Percentiles rank a stretch among this genome's conserved stretches.
These are phyloP conservation scores for Glarea lozoyensis DNA, from an alignment of 495 filamentous ascomycete genomes.

Conservation along the genomic window DNA sequence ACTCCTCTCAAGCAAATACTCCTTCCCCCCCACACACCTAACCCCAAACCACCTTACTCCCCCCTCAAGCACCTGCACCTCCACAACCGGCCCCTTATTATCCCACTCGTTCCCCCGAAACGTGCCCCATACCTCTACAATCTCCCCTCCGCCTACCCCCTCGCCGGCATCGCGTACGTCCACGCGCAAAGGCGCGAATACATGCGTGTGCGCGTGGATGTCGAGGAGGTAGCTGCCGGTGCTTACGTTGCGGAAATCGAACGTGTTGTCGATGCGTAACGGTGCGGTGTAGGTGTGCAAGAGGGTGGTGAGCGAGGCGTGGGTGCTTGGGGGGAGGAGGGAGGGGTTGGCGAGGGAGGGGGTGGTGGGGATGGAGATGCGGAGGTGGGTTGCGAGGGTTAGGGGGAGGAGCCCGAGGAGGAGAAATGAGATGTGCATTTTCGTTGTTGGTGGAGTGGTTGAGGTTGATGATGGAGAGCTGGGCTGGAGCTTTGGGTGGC, in stretches of 20 bases:
- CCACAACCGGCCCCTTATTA: slow-evolving; percentile 62
- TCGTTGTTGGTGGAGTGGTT: slow-evolving; percentile 3
- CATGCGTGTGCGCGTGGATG: slow-evolving; percentile 60
- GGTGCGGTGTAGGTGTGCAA: slow-evolving; percentile 39
- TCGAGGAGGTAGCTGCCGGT: slow-evolving; percentile 70
- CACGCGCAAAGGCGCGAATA: slow-evolving; percentile 66
- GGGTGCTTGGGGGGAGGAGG: slow-evolving; percentile 55
- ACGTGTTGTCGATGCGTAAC: slow-evolving; percentile 54
- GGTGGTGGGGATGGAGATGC: slow-evolving; percentile 39
- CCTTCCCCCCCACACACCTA: slow-evolving; percentile 56
- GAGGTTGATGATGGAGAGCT: neutral
- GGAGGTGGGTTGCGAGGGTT: slow-evolving; percentile 27
- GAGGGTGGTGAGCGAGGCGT: slow-evolving; percentile 58
- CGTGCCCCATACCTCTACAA: slow-evolving; percentile 68
- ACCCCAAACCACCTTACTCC: slow-evolving; percentile 19
- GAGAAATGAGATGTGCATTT: slow-evolving; percentile 20
- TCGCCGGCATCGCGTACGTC: slow-evolving; percentile 50
- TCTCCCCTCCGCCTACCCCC: slow-evolving; percentile 33
- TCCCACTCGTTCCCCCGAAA: slow-evolving; percentile 83
- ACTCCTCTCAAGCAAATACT: slow-evolving; percentile 62
- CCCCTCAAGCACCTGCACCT: slow-evolving; percentile 18
- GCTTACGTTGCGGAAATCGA: slow-evolving; percentile 61
- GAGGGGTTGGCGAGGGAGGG: slow-evolving; percentile 43
- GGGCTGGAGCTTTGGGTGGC: neutral
- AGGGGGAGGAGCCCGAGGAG: slow-evolving; percentile 18